phyloP scores from a whole-genome alignment of 1,284 basidiomycete genomes.

The Ustilago sp. region DNA sequence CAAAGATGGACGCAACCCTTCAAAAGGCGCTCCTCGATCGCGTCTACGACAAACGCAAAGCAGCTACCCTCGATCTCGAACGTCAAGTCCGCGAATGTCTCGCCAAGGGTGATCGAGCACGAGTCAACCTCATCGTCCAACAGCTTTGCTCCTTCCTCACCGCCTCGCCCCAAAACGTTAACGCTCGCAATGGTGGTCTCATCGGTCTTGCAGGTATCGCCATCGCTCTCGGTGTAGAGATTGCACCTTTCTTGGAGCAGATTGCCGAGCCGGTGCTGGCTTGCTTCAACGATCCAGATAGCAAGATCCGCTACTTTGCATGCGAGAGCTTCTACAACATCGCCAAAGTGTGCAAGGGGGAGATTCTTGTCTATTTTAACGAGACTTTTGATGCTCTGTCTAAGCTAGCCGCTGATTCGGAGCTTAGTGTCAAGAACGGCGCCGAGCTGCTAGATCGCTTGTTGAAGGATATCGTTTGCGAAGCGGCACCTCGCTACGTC shows the following conservation, averaged over 20 bases:
- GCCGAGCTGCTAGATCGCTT: conserved; percentile 97
- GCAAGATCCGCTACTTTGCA: conserved; percentile 94
- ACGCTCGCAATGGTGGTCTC: conserved; percentile 92
- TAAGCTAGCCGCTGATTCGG: conserved; percentile 97
- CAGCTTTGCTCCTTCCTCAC: conserved; percentile 80
- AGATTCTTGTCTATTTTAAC: conserved; percentile 96
- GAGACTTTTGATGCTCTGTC: conserved; percentile 96
- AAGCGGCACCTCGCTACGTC: conserved; percentile 94
- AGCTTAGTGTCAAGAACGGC: conserved; percentile 97
- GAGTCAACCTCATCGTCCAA: conserved; percentile 89
- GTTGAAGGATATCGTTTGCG: conserved; percentile 96
- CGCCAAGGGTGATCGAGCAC: conserved; percentile 80
- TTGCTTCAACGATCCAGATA: conserved; percentile 94
- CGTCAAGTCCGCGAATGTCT: conserved; percentile 93
- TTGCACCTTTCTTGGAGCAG: conserved; percentile 91
- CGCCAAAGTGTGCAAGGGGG: conserved; percentile 93
- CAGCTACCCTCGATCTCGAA: conserved; percentile 93
- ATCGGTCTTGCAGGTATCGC: conserved; percentile 96
- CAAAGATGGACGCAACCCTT: conserved; percentile 54
- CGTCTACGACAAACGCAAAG: conserved; percentile 90
- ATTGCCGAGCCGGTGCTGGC: conserved; percentile 90
- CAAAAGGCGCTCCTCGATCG: conserved; percentile 69
- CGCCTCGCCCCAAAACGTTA: conserved; percentile 69
- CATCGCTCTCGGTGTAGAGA: conserved; percentile 91
- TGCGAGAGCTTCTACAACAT: conserved; percentile 99